A percentile compares a stretch with the other conserved stretches of the same genome.
Evolutionary conservation across 345 rosid species (phyloP).

Genomic region (Syzygium aromaticum): DNA sequence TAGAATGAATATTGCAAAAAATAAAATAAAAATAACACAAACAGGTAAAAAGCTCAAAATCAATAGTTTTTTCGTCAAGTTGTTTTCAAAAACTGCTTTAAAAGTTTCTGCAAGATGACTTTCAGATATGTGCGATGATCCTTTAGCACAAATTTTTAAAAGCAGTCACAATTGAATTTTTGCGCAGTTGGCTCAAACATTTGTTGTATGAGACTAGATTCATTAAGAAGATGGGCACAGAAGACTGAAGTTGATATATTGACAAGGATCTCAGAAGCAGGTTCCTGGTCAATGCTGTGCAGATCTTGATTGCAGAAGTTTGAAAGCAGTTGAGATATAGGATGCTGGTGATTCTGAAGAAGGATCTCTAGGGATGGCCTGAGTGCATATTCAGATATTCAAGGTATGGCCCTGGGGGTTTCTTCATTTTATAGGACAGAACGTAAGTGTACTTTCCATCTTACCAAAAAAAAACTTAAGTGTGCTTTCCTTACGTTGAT

Average conservation of each 20-base stretch:
- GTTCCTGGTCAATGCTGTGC: not conserved
- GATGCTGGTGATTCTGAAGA: conserved; percentile 18
- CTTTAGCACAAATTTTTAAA: not conserved
- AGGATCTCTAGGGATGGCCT: conserved; percentile 7
- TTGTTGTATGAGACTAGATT: not conserved
- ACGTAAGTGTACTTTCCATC: not conserved
- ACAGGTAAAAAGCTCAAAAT: not conserved
- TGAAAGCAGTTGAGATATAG: not conserved
- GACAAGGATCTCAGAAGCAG: not conserved
- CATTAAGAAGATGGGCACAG: not conserved
- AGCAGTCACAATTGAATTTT: not conserved
- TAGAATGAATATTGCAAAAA: not conserved
- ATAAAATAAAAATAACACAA: not conserved
- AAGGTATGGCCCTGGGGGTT: not conserved
- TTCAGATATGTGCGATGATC: not conserved
- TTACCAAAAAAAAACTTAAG: too few species aligned
- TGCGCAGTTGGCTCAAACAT: not conserved
- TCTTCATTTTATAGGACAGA: not conserved
- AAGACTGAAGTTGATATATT: not conserved
- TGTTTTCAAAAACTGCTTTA: not conserved
- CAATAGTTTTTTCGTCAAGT: not conserved
- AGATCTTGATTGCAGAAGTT: not conserved
- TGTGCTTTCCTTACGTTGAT: not conserved
- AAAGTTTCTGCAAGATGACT: not conserved
- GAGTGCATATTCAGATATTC: conserved; percentile 22